Evolutionary conservation across 129 eudicot genomes (phyloP).

Genomic region (Solidago caesia): DNA sequence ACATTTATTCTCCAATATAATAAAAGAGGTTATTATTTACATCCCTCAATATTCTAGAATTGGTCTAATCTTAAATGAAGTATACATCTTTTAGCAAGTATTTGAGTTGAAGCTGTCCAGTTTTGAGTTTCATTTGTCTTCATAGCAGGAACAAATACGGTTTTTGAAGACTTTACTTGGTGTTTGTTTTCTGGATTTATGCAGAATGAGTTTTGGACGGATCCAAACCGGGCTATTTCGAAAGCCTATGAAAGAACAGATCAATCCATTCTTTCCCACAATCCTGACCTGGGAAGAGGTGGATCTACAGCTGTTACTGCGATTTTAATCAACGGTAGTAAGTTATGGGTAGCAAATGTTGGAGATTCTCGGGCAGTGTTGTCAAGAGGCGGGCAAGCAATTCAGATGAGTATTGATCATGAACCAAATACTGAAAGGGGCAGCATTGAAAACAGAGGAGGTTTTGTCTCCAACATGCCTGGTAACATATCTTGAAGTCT

Average conservation of each 20-base stretch:
- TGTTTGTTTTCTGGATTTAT: background rate
- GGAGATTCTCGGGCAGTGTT: conserved; percentile 90
- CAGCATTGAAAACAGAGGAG: conserved; percentile 81
- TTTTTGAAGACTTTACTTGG: background rate
- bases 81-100: background rate
- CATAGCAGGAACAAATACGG: background rate
- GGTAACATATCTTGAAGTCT: conserved; percentile 38
- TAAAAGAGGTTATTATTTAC: conserved; percentile 57
- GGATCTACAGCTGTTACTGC: conserved; percentile 92
- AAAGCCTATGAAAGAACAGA: conserved; percentile 87
- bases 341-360: conserved; percentile 81
- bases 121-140: background rate
- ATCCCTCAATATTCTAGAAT: conserved; percentile 1
- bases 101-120: background rate
- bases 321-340: conserved; percentile 52
- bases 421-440: conserved; percentile 81
- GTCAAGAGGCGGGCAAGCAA: conserved; percentile 63
- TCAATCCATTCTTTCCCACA: conserved; percentile 66
- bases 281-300: conserved; percentile 76
- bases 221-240: conserved; percentile 55
- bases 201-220: conserved; percentile 78
- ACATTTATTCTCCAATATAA: conserved; percentile 68
- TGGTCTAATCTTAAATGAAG: background rate
- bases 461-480: conserved; percentile 89
- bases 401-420: conserved; percentile 80